Evolutionary conservation across 1,284 basidiomycete species (phyloP).

Genomic region (Takashimella tepidaria): DNA sequence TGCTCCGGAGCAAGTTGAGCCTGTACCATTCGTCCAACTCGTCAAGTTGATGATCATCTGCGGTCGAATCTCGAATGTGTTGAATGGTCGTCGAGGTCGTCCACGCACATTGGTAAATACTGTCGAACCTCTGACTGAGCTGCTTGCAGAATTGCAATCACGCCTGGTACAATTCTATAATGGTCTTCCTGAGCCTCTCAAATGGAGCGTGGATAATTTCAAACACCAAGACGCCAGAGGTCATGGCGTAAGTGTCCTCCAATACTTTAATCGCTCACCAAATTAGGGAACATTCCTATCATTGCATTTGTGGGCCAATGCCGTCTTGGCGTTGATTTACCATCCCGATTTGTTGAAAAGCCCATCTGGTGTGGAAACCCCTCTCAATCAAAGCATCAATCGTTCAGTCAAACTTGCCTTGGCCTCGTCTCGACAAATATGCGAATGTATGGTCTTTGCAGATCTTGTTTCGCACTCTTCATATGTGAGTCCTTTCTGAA

Average conservation of each 20-base stretch:
- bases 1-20: conserved; percentile 36
- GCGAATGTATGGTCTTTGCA: conserved; percentile 49
- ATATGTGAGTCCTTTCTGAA: conserved; percentile 31
- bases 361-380: conserved; percentile 47
- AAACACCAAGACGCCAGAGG: conserved; percentile 46
- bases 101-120: conserved; percentile 43
- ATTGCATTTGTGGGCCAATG: conserved; percentile 46
- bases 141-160: conserved; percentile 44
- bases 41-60: conserved; percentile 50
- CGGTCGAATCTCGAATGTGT: conserved; percentile 46
- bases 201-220: conserved; percentile 49
- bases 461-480: conserved; percentile 38
- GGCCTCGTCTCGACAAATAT: conserved; percentile 45
- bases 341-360: conserved; percentile 48
- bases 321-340: conserved; percentile 48
- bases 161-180: conserved; percentile 48
- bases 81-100: conserved; percentile 48
- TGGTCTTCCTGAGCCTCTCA: conserved; percentile 42
- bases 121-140: conserved; percentile 30
- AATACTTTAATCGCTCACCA: not conserved
- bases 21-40: conserved; percentile 47
- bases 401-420: conserved; percentile 45
- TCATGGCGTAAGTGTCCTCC: conserved; percentile 35
- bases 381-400: conserved; percentile 44
- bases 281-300: conserved; percentile 29